phyloP scores from a whole-genome alignment of 2,329 filamentous ascomycete species.

The Hypoxylon sp. region DNA sequence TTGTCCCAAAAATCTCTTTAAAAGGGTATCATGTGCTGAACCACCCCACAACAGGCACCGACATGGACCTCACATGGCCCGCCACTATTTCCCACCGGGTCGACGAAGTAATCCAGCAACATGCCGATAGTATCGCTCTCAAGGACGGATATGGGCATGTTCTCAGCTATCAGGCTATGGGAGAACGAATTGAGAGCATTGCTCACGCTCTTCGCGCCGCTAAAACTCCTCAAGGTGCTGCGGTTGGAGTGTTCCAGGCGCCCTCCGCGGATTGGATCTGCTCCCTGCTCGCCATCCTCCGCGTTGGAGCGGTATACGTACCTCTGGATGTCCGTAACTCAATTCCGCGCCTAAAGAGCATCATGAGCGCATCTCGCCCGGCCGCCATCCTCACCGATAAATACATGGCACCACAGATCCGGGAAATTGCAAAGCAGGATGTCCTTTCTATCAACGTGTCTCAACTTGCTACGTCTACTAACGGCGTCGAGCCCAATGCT shows the following conservation, averaged over 20 bases:
- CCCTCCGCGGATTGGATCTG: conserved; percentile 52
- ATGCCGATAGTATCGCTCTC: conserved; percentile 28
- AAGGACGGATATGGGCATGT: conserved; percentile 25
- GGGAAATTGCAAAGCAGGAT: too few species aligned
- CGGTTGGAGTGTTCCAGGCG: conserved; percentile 52
- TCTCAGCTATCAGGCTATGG: conserved; percentile 56
- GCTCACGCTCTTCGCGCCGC: conserved; percentile 49
- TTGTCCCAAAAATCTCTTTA: too few species aligned
- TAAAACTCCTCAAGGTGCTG: conserved; percentile 44
- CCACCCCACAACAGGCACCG: too few species aligned
- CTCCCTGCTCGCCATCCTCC: conserved; percentile 55
- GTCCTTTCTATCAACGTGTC: background rate
- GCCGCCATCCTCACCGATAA: conserved; percentile 49
- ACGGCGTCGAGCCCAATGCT: background rate
- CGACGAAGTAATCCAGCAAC: conserved; percentile 23
- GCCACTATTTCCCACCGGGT: conserved; percentile 40
- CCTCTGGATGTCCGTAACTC: conserved; percentile 55
- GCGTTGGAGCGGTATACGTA: conserved; percentile 45
- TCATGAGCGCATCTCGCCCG: conserved; percentile 53
- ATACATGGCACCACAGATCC: background rate
- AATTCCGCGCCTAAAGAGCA: conserved; percentile 47
- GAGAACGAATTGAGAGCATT: conserved; percentile 54
- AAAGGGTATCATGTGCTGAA: too few species aligned
- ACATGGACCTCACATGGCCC: conserved; percentile 23
- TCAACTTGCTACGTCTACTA: background rate